Percentiles rank a stretch among this genome's conserved stretches.
These are phyloP conservation scores for Dactylellina leptospora DNA, from an alignment of 2,329 filamentous ascomycete species.

Conservation along the genomic window DNA sequence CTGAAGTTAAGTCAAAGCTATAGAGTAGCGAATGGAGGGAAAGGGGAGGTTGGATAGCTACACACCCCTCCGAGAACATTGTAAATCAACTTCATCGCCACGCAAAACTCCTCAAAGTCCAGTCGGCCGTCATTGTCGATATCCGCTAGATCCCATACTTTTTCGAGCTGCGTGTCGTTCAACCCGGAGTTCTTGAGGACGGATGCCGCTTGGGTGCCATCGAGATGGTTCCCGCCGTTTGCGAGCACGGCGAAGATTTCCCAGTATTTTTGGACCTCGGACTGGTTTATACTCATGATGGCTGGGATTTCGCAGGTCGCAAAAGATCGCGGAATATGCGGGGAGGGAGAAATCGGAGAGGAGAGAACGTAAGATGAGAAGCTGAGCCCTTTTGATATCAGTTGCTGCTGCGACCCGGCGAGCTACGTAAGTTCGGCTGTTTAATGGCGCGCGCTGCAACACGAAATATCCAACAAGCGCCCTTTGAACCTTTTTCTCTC, in stretches of 20 bases:
- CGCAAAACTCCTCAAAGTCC: constrained; percentile 99
- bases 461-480: constrained; percentile 44
- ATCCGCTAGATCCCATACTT: constrained; percentile 95
- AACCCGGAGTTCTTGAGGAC: constrained; percentile 78
- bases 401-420: background rate
- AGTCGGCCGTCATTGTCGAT: constrained; percentile 97
- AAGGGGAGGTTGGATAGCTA: constrained; percentile 45
- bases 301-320: background rate
- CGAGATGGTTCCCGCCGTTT: constrained; percentile 71
- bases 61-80: constrained; percentile 92
- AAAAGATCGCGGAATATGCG: background rate
- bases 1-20: background rate
- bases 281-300: constrained; percentile 51
- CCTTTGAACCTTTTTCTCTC: background rate
- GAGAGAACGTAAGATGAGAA: too few relatives aligned
- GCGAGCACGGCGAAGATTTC: constrained; percentile 77
- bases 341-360: background rate
- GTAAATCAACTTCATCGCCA: constrained; percentile 97
- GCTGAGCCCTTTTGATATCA: too few relatives aligned
- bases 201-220: constrained; percentile 74
- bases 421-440: constrained; percentile 31
- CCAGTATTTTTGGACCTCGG: constrained; percentile 79
- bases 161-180: constrained; percentile 85
- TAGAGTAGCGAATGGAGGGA: constrained; percentile 1
- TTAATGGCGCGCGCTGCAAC: constrained; percentile 5